Base-by-base conservation (phyloP, 768 basidiomycete species). In the Gloeopeniophorella convolvens region DNA sequence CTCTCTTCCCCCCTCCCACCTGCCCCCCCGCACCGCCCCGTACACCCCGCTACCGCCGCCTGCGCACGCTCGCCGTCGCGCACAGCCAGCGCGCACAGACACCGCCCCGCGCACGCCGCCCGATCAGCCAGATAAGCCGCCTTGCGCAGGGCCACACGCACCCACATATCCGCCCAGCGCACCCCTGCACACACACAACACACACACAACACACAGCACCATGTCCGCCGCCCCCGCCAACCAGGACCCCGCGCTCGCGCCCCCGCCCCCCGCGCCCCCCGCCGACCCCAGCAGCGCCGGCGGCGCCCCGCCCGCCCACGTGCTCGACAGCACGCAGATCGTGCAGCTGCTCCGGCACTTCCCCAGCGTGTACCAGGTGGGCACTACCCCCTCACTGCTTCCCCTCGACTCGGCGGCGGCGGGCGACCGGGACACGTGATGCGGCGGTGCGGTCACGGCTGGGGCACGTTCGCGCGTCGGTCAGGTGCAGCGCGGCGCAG, bases 381-480 rank as follows among this genome's bases (percentile, higher is more conserved):
- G 51, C 27, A 18, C 24, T 39, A 13, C 15, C 15, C 18, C 4
- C 9, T 16, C 20, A 4, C 16, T 21, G 5, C 27, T 40, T 8
- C 5, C 10, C 37, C 21, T 40, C 37, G 21, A 23, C 36, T 37
- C 20, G 44, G 20, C 26, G 12, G 45, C n/a, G 33, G 45, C 45
- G 46, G 34, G 41, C 30, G 26, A 30, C 43, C 51, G 18, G 39
- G 39, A 7, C 44, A 57, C 56, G 56, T 57, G 56, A 57, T 57
- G 40, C 32, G 32, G 27, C 42, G 43, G 6, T 33, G 20, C 21
- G 56, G 56, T 57, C 56, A 57, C 56, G 56, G 47, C 42, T 57
- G 36, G 43, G 47, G 56, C 56, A 57, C 56, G 56, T 57, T 57
- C 46, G 43, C 56, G 56, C 43, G 42, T 54, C 40, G 21, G 56